Base-by-base conservation (phyloP, 371 early-diverging fungal species). In the Basidiobolus heterosporus region DNA sequence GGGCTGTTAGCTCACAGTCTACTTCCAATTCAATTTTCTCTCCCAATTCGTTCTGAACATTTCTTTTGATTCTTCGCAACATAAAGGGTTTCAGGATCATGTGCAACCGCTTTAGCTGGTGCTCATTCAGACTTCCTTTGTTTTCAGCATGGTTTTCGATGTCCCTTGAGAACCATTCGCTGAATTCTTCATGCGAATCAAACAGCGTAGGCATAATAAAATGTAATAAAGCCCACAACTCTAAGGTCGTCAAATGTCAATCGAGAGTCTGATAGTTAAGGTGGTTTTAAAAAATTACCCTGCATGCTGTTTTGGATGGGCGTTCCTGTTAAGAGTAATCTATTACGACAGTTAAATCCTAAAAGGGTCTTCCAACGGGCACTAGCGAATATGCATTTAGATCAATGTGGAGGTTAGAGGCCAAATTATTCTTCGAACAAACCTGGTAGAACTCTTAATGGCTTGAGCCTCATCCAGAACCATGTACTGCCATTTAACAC, bases 51-150 rank as follows among this genome's bases (percentile, higher is more conserved):
- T 90, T 80, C 62, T 92, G 89, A 14, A 98, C 96, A 57, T 96
- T 94, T 30, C 80, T 76, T 67, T 98, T 98, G 56, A 91, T 79
- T 59, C 99, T 82, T 44, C 99, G 73, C 53, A 98, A 70, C 97
- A 98, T 98, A 67, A 98, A 97, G 11, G 99, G 99, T 55, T 94
- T 92, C 41, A 98, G 69, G 50, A 98, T 95, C 77, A 90, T 85
- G 51, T 96, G 93, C 35, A 98, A 65, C 36, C 93, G 81, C 42
- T 80, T 64, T 14, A 97, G 64, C 59, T 94, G 95, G 43, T 85
- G 83, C 52, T 88, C 80, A 57, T 94, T 88, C 35, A 95, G 66
- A 3, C 75, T 71, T 6, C 82, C 75, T 51, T 82, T 80, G 59
- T 86, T 82, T 61, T 86, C 85, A 0, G 90, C 89, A 58, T 87